Evolutionary conservation across 345 rosid species (phyloP), one percentile per base, ranked within the genome.

Genomic region (Sonneratia alba): DNA sequence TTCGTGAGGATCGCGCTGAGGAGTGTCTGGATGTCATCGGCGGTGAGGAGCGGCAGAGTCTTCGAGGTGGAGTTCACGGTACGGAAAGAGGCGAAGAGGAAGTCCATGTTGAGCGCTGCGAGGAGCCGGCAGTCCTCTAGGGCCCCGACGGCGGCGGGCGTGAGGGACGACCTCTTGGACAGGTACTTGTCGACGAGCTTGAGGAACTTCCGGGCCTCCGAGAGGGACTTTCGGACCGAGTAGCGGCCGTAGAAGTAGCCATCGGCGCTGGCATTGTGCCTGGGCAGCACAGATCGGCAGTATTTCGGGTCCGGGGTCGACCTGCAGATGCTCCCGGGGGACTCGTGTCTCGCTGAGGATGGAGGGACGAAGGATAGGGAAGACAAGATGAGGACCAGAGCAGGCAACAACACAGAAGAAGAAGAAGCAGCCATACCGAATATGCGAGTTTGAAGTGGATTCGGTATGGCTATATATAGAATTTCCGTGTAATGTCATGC

Each of bases 241-340:
- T 78, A 78, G 40, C 92, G 80, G 71, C 87, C 84, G 27, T 79
- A 88, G n/a, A 64, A 77, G 69, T 82, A 86, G 74, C 82, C 79
- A 70, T 84, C 74, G 57, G 82, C 73, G 37, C 91, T 69, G 34
- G 74, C 78, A 68, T 81, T 63, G 36, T 43, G 78, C 27, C 87
- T 86, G 64, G 86, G 88, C 15, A 87, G 73, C 24, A 19, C 21
- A 10, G 95, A 85, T 67, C 73, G 78, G 82, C 97, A 91, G 71
- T 74, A 91, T 36, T 79, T 56, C 0, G 97, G 97, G 74, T 91
- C 83, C 1, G 86, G 92, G 2, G 92, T 83, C 62, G 81, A 79
- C 68, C 74, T 67, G 83, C 97, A 91, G 10, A 80, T 62, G 63
- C 76, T 72, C 36, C 80, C 74, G 6, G 81, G 75, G 15, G 85